Evolutionary conservation across 2,329 filamentous ascomycete species (phyloP).

Genomic region (Huntiella bhutanensis): DNA sequence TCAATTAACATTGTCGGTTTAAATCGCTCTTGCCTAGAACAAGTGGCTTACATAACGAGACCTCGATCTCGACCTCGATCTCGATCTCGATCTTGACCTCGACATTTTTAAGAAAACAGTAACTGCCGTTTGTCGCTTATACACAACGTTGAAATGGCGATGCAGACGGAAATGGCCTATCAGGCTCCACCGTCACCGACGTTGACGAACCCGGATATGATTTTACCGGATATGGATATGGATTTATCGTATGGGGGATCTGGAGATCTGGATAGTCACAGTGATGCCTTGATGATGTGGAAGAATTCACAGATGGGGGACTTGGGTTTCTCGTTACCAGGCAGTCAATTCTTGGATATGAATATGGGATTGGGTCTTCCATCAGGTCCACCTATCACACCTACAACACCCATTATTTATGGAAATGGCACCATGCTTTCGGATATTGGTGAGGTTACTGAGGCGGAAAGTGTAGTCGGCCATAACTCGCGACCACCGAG

Average conservation of each 20-base stretch:
- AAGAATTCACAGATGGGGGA: slow-evolving; percentile 24
- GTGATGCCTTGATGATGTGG: slow-evolving; percentile 35
- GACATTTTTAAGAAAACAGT: not conserved
- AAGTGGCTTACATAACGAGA: no score
- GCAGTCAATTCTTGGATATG: slow-evolving; percentile 11
- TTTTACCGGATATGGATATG: slow-evolving; percentile 57
- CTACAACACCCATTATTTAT: slow-evolving; percentile 47
- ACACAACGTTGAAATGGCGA: slow-evolving; percentile 11
- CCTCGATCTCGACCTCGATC: not conserved
- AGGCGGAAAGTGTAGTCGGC: slow-evolving; percentile 32
- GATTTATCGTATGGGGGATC: slow-evolving; percentile 19
- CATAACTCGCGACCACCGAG: slow-evolving; percentile 21
- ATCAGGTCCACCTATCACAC: slow-evolving; percentile 24
- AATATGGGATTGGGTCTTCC: slow-evolving; percentile 15
- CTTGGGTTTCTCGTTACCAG: slow-evolving; percentile 18
- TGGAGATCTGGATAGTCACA: slow-evolving; percentile 31
- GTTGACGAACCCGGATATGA: slow-evolving; percentile 86
- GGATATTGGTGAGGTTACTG: slow-evolving; percentile 40
- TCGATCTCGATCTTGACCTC: not conserved
- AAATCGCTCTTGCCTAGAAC: no score
- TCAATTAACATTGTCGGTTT: no score
- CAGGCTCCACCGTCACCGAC: slow-evolving; percentile 56
- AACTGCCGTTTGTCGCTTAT: slow-evolving; percentile 9
- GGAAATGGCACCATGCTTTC: slow-evolving; percentile 52
- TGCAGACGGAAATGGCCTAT: slow-evolving; percentile 19